Percentiles rank a stretch among this genome's conserved stretches.
These are phyloP conservation scores for Phyllosticta citribraziliensis DNA, from an alignment of 2,329 filamentous ascomycete genomes.

Conservation along the genomic window DNA sequence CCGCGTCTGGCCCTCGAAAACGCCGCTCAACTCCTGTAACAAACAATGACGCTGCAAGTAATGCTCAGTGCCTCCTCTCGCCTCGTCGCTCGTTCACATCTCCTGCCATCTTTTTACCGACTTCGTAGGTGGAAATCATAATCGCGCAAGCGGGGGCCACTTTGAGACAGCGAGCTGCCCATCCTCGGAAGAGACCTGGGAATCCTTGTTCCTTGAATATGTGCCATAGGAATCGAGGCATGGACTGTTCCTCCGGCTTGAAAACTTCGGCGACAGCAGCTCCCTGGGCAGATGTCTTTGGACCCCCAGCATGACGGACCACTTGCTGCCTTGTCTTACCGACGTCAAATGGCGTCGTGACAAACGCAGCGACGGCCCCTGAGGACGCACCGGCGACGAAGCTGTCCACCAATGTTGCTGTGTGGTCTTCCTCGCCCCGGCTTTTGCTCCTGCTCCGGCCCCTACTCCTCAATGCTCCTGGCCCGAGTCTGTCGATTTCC, in stretches of 20 bases:
- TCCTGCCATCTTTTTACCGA: conserved; percentile 81
- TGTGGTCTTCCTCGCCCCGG: conserved; percentile 59
- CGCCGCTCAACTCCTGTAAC: not conserved
- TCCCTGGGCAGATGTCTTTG: conserved; percentile 9
- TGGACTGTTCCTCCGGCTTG: conserved; percentile 62
- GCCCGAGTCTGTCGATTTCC: conserved; percentile 23
- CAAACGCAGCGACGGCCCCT: conserved; percentile 73
- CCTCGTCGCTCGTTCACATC: conserved; percentile 56
- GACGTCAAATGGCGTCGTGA: conserved; percentile 94
- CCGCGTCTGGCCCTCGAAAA: not conserved
- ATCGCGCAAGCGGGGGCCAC: conserved; percentile 95
- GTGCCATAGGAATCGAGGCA: conserved; percentile 77
- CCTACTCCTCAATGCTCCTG: conserved; percentile 21
- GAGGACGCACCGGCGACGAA: conserved; percentile 79
- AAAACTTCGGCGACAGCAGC: conserved; percentile 26
- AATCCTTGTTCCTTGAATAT: conserved; percentile 82
- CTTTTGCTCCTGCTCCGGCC: conserved; percentile 31
- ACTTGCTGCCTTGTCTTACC: conserved; percentile 94
- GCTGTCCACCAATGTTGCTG: conserved; percentile 73
- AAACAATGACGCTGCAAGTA: not conserved
- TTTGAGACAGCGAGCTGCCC: conserved; percentile 84
- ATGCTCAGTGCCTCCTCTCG: conserved; percentile 2
- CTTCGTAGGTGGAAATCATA: conserved; percentile 97
- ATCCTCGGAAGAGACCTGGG: conserved; percentile 76
- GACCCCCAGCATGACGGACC: conserved; percentile 45